Evolutionary conservation across 108 stramenopile genomes (phyloP), one percentile per base, ranked within the genome.

Genomic region (Phaeodactylum tricornutum): DNA sequence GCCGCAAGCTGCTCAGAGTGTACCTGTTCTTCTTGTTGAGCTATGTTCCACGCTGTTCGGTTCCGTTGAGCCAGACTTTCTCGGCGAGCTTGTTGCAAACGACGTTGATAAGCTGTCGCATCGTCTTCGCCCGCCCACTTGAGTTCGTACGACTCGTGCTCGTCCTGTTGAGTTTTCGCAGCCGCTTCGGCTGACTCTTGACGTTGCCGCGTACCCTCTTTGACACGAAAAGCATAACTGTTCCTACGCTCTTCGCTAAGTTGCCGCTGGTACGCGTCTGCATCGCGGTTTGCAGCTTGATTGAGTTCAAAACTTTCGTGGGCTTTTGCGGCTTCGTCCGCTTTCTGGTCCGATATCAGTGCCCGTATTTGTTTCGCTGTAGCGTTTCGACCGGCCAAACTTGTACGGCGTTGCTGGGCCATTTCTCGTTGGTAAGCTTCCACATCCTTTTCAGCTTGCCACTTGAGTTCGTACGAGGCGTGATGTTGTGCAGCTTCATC

Each of bases 121-220:
- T 91, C 89, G 43, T 79, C 60, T 33, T 86, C 77, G 1, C 66
- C 89, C 7, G 79, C 77, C 73, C 82, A 86, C 38, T 86, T 86
- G 33, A 84, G 50, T 69, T 75, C 69, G 53, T 55, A 82, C 1
- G 76, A 76, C 57, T 91, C 84, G 29, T 81, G 81, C 35, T 79
- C 81, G 0, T 29, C 61, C 5, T 37, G 23, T 24, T 51, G 31
- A 11, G 69, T 61, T 1, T 69, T 55, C 14, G 41, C 9, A 21
- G 61, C 38, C 47, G 53, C 39, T 60, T 34, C 57, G 36, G 57
- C 68, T 29, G 72, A 62, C 49, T 17, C n/a, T 28, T 48, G 23
- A 9, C 55, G 51, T n/a, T 60, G 69, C 14, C 42, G 29, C 23
- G 14, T 25, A 31, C 53, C 72, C 36, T 71, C 68, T 46, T 51